These are phyloP conservation scores for Ramaria sp. DNA, from an alignment of 768 basidiomycete genomes.

Conservation along the genomic window DNA sequence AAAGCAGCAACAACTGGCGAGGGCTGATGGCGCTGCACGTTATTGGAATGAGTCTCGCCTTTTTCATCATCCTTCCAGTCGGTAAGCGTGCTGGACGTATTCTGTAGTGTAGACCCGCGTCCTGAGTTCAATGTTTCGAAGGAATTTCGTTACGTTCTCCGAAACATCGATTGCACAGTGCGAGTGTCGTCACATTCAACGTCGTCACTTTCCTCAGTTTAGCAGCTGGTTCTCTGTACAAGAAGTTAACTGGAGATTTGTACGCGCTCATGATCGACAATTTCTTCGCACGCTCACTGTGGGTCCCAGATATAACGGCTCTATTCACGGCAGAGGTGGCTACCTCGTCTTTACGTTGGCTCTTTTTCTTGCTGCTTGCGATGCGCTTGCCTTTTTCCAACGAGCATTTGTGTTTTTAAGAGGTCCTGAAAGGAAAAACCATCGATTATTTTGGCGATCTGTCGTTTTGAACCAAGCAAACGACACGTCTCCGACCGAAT, in stretches of 20 bases:
- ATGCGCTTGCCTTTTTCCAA: slow-evolving; percentile 39
- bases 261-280: slow-evolving; percentile 26
- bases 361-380: slow-evolving; percentile 36
- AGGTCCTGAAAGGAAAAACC: slow-evolving; percentile 20
- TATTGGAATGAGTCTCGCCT: slow-evolving; percentile 66
- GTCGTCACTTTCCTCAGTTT: slow-evolving; percentile 51
- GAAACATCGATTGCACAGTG: slow-evolving; percentile 51
- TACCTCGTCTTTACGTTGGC: slow-evolving; percentile 42
- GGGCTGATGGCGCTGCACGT: slow-evolving; percentile 65
- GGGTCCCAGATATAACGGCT: slow-evolving; percentile 28
- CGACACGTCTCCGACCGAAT: slow-evolving; percentile 35
- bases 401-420: slow-evolving; percentile 42
- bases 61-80: slow-evolving; percentile 73
- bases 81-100: slow-evolving; percentile 36
- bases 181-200: slow-evolving; percentile 57
- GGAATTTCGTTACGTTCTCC: slow-evolving; percentile 75
- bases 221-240: slow-evolving; percentile 58
- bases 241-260: slow-evolving; percentile 75
- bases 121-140: slow-evolving; percentile 19
- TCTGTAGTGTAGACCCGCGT: neutral
- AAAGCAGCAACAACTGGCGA: slow-evolving; percentile 41
- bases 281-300: neutral
- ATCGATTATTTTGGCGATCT: slow-evolving; percentile 45
- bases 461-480: slow-evolving; percentile 42
- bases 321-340: slow-evolving; percentile 52